These are phyloP conservation scores for Colletotrichum somersetense DNA, from an alignment of 2,329 filamentous ascomycete genomes.

Conservation along the genomic window DNA sequence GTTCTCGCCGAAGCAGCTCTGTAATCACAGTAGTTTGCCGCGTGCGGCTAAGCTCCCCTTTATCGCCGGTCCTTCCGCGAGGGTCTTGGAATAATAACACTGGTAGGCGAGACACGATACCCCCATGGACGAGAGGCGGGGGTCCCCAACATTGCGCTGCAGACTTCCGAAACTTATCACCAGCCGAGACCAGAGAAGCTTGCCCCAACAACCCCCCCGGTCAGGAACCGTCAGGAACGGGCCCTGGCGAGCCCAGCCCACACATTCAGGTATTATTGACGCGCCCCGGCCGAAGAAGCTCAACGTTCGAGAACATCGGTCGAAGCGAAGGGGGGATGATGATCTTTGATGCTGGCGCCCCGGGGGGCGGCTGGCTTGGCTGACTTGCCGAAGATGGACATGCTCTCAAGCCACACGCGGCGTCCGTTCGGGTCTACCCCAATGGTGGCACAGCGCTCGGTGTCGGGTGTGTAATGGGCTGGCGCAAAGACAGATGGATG, in stretches of 20 bases:
- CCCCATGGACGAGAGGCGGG: not conserved
- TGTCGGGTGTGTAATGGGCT: constrained; percentile 3
- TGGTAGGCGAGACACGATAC: not conserved
- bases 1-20: constrained; percentile 9
- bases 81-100: constrained; percentile 21
- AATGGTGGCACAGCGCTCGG: constrained; percentile 25
- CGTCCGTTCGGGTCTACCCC: constrained; percentile 20
- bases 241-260: not conserved
- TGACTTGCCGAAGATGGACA: not conserved
- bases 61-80: constrained; percentile 33
- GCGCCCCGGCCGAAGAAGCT: not conserved
- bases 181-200: not conserved
- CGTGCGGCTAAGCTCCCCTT: not conserved
- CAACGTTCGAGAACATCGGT: constrained; percentile 29
- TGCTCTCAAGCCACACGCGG: constrained; percentile 18
- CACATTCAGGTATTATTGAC: not conserved
- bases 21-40: not conserved
- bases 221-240: not conserved
- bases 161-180: constrained; percentile 11
- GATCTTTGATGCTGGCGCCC: constrained; percentile 13
- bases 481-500: constrained; percentile 19
- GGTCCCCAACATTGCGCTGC: not conserved
- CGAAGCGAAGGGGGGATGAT: not conserved
- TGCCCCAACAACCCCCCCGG: not conserved
- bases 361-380: not conserved